Conservation (phyloP, 148 eudicot genomes). For the Chenopodium formosanum region DNA sequence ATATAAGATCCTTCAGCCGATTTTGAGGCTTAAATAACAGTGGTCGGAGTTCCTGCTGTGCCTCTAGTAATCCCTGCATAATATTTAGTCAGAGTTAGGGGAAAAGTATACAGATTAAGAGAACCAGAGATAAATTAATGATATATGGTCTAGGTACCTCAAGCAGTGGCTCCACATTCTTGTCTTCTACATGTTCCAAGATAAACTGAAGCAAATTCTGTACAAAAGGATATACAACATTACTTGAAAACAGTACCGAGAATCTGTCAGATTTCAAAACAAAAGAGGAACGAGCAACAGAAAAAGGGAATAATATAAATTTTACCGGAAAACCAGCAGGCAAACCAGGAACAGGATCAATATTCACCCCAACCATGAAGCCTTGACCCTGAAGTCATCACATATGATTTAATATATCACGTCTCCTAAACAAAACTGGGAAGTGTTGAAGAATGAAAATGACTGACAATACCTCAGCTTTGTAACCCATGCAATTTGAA, state of each 20-base stretch:
- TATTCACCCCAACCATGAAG: slow-evolving; percentile 97
- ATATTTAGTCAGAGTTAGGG: neutral
- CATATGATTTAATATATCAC: neutral
- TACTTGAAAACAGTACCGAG: neutral
- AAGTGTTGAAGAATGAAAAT: slow-evolving; percentile 12
- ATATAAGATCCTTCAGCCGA: slow-evolving; percentile 86
- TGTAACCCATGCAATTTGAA: slow-evolving; percentile 90
- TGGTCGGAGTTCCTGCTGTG: slow-evolving; percentile 82
- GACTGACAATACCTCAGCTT: slow-evolving; percentile 53
- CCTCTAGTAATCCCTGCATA: slow-evolving; percentile 82
- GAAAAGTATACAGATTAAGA: neutral
- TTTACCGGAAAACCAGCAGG: slow-evolving; percentile 85
- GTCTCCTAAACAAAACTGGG: neutral
- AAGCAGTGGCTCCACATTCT: slow-evolving; percentile 75
- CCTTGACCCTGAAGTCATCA: slow-evolving; percentile 78
- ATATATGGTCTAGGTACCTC: slow-evolving; percentile 50
- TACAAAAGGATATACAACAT: slow-evolving; percentile 17
- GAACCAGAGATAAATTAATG: neutral
- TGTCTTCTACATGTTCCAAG: slow-evolving; percentile 77
- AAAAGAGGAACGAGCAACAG: neutral
- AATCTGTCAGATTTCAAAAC: neutral
- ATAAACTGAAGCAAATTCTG: slow-evolving; percentile 89
- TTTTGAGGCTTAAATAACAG: slow-evolving; percentile 53
- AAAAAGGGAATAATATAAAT: neutral
- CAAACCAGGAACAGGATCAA: slow-evolving; percentile 85